These are phyloP conservation scores for Thuja plicata DNA, from an alignment of 83 land plant species.

Conservation along the genomic window DNA sequence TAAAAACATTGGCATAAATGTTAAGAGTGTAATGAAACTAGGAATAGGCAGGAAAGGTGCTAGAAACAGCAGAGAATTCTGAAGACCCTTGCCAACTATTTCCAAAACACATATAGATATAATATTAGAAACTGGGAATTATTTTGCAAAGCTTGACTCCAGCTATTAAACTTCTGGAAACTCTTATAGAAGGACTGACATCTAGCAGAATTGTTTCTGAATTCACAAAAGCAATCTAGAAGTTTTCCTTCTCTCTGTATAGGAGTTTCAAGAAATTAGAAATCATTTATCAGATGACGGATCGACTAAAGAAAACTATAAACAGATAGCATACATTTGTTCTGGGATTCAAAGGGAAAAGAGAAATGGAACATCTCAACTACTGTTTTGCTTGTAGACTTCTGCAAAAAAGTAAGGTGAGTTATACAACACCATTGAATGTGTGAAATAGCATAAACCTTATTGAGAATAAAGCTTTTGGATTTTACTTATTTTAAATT, in stretches of 20 bases:
- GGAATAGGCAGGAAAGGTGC: background rate
- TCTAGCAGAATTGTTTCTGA: background rate
- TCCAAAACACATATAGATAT: background rate
- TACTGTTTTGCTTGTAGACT: background rate
- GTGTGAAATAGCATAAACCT: background rate
- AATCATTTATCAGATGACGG: background rate
- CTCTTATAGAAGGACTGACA: background rate
- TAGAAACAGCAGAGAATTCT: too few species aligned
- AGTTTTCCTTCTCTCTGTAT: background rate
- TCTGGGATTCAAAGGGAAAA: background rate
- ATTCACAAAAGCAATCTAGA: background rate
- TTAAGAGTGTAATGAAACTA: background rate
- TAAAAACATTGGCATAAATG: background rate
- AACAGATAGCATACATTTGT: background rate
- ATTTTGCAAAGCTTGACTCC: background rate
- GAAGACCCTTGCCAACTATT: background rate
- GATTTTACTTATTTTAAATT: background rate
- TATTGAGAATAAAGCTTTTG: background rate
- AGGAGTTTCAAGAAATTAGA: background rate
- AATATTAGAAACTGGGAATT: background rate
- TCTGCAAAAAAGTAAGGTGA: background rate
- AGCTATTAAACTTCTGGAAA: background rate
- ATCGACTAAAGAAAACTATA: too few species aligned
- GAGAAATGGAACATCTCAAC: background rate
- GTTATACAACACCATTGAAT: background rate